Base-by-base conservation (phyloP, 1,284 basidiomycete species). In the Ustilago tritici region DNA sequence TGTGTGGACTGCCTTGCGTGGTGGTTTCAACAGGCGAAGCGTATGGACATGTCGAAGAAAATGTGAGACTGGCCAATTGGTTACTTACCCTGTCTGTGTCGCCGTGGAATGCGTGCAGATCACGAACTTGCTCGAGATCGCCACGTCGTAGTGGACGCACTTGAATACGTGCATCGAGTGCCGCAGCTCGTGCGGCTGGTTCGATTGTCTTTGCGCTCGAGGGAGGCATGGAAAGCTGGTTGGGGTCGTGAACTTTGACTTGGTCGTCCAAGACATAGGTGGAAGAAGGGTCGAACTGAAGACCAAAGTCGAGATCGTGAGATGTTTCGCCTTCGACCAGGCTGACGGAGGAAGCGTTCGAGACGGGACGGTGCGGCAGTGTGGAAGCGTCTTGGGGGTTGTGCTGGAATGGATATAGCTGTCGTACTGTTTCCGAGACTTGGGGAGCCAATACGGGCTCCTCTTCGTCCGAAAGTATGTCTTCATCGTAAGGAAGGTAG, bases 81-180 rank as follows among this genome's bases (percentile, higher is more conserved):
- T 19, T 60, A 79, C 81, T 82, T 73, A 82, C 81, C 73, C 71
- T 79, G 61, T 83, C 81, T 34, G 64, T 68, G 59, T 84, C 82
- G 62, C 82, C 82, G 61, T 82, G 80, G 38, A 76, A 78, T 65
- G 78, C 79, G 56, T 84, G 82, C 17, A 84, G 61, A 17, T 84
- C 81, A 50, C 81, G 70, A n/a, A 84, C 80, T 57, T 84, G 82
- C 59, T 83, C 82, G 46, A 84, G 61, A 36, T 84, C 82, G 61
- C 76, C 64, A 19, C 82, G 61, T 32, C 78, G 68, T 19, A 83
- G 65, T 31, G 65, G 36, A 2, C 82, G 78, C 14, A 83, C 72
- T 53, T 82, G 80, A 52, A 84, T 60, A 19, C 82, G 73, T n/a
- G 75, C 68, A 55, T 84, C 78, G 3, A 84, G 69, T 7, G 81